These are phyloP conservation scores for Picochlorum sp. DNA, from an alignment of 139 green algal species.

Conservation along the genomic window DNA sequence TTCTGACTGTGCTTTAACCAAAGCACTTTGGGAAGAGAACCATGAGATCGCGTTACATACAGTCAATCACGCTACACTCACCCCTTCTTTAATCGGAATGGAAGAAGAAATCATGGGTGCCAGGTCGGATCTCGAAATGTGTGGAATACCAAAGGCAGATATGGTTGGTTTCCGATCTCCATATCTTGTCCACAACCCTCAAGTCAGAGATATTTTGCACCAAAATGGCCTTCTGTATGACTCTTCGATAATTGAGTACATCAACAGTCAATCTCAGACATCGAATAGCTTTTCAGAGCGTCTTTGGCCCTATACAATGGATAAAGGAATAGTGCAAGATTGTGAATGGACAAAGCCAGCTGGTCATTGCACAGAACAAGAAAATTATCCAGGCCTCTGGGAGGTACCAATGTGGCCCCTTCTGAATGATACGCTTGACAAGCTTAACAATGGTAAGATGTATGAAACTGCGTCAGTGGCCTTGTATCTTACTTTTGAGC, in stretches of 20 bases:
- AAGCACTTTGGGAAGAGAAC: constrained; percentile 17
- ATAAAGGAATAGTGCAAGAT: constrained; percentile 8
- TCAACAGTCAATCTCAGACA: neutral
- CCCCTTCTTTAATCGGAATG: neutral
- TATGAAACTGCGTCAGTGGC: no score
- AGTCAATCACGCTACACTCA: constrained; percentile 4
- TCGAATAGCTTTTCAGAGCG: neutral
- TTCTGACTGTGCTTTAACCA: constrained; percentile 11
- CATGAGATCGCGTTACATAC: constrained; percentile 18
- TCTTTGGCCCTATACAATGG: constrained; percentile 4
- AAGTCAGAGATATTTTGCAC: neutral
- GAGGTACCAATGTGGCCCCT: constrained; percentile 8
- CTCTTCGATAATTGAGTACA: constrained; percentile 14
- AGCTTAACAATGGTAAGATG: neutral
- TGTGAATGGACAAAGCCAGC: constrained; percentile 4
- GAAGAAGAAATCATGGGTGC: constrained; percentile 7
- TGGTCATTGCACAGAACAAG: neutral
- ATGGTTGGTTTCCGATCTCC: constrained; percentile 15
- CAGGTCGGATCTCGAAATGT: neutral
- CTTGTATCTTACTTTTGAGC: neutral
- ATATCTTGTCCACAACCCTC: constrained; percentile 16
- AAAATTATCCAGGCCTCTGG: constrained; percentile 1
- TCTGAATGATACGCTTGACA: constrained; percentile 1
- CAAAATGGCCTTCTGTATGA: constrained; percentile 14
- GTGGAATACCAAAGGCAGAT: constrained; percentile 4